Evolutionary conservation across 164 flowering plant genomes (phyloP), one percentile per base, ranked within the genome.

Genomic region (Dillenia suffruticosa): DNA sequence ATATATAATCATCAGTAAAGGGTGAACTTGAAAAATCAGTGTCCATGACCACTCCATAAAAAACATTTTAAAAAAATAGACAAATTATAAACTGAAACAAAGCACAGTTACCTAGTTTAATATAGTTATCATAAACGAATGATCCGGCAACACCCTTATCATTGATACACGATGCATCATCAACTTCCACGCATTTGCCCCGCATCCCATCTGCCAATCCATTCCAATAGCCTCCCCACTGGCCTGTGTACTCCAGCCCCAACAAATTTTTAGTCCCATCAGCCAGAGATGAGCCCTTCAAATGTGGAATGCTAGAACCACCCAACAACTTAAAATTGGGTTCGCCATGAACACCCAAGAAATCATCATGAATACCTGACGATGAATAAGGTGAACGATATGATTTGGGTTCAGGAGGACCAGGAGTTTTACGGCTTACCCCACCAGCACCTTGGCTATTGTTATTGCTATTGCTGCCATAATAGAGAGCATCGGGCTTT

Each of bases 151-250:
- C 40, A 32, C 40, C 7, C 6, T 32, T 32, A 32, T 5, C 40
- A 32, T 32, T 32, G 40, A 7, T 32, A 7, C 40, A 32, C 40
- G 5, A 11, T 9, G n/a, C 17, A 19, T 67, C 71, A 26, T 58
- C 63, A 64, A 57, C 32, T 8, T 59, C 63, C 0, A 40, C n/a
- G 48, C 16, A 10, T 51, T 71, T 58, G 19, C 61, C 65, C 22
- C 55, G 72, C 56, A 72, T 65, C 51, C 60, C 50, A 58, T 67
- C 75, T 12, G 57, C 17, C 13, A 13, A 43, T 10, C 73, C 74
- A 57, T 67, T 71, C 75, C 76, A 69, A 75, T n/a, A 56, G 22
- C 55, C 68, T 57, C 52, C 63, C 77, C 76, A 77, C 2, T 40
- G 59, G 12, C 57, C 46, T 9, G 61, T 12, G 47, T 65, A 69